Evolutionary conservation across 2,329 filamentous ascomycete genomes (phyloP), one percentile per base, ranked within the genome.

Genomic region (Elsinoe arachidis): DNA sequence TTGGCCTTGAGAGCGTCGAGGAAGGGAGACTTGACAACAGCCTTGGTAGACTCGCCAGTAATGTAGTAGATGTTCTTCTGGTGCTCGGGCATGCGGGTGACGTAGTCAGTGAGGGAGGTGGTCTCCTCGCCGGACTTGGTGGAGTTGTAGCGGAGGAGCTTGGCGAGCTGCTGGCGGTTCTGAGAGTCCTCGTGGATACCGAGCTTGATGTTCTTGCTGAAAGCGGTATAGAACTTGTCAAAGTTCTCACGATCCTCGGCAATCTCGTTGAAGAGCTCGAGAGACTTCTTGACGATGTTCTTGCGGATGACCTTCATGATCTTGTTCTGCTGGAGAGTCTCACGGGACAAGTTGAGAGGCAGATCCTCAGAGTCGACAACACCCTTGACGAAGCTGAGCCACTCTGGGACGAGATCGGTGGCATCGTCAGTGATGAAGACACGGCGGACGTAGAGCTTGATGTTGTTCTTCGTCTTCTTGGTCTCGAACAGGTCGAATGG

Each of bases 271-370:
- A 99, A 99, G 75, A 99, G 90, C 83, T 99, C 93, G 65, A 99
- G 90, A 65, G 90, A 89, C 89, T 99, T 99, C 91, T 97, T 99
- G 83, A 99, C 91, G 65, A 99, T 96, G 87, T 99, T 99, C 90
- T 99, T 99, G 86, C 95, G 95, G 85, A 97, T 97, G 77, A 97
- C 93, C 88, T 97, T 97, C 93, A 97, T 97, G 83, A 99, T 99
- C 90, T 97, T 97, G 88, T 97, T 99, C 84, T 97, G 93, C 81
- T 99, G 93, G 53, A 99, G 90, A 59, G 92, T 97, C 86, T 99
- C 93, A 87, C 93, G 93, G 72, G 93, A 97, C 80, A 99, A 78
- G 86, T 99, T 99, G 76, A 99, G 88, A 68, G 93, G 93, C 63
- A 99, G 88, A 76, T 99, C 93, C 84, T 99, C 93, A 70, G 93